Conservation (phyloP, 164 flowering plant genomes). For the Dillenia turbinata region DNA sequence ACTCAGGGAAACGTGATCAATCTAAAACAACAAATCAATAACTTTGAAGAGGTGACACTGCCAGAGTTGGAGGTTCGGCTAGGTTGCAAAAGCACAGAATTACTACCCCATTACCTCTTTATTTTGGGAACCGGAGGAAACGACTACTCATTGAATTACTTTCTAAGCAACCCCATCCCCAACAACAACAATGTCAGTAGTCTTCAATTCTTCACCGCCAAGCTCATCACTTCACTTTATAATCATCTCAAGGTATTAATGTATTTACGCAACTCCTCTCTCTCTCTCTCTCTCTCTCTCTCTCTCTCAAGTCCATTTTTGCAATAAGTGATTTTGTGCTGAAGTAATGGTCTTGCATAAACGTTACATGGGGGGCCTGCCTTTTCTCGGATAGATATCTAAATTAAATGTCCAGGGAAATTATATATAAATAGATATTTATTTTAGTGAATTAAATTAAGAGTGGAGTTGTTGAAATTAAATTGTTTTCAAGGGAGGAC, state of each 20-base stretch:
- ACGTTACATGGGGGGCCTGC: too few species aligned
- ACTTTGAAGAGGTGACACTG: conserved; percentile 44
- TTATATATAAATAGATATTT: too few species aligned
- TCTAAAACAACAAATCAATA: conserved; percentile 42
- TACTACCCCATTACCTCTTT: conserved; percentile 35
- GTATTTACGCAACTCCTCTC: too few species aligned
- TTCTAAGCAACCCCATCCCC: conserved; percentile 8
- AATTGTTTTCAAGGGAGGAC: too few species aligned
- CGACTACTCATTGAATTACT: conserved; percentile 58
- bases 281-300: too few species aligned
- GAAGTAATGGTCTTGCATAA: too few species aligned
- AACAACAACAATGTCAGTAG: conserved; percentile 10
- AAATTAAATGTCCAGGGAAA: too few species aligned
- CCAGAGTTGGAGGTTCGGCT: conserved; percentile 31
- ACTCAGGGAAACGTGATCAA: conserved; percentile 44
- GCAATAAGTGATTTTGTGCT: background rate
- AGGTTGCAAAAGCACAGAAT: conserved; percentile 6
- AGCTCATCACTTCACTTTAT: conserved; percentile 30
- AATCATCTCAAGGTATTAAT: conserved; percentile 41
- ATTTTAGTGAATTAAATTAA: too few species aligned
- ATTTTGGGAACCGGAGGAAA: conserved; percentile 57
- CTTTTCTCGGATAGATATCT: too few species aligned
- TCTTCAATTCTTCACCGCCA: conserved; percentile 41
- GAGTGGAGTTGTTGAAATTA: too few species aligned
- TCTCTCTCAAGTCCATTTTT: too few species aligned